Evolutionary conservation across 768 basidiomycete species (phyloP).

Genomic region (Podaxis mareebaensis): DNA sequence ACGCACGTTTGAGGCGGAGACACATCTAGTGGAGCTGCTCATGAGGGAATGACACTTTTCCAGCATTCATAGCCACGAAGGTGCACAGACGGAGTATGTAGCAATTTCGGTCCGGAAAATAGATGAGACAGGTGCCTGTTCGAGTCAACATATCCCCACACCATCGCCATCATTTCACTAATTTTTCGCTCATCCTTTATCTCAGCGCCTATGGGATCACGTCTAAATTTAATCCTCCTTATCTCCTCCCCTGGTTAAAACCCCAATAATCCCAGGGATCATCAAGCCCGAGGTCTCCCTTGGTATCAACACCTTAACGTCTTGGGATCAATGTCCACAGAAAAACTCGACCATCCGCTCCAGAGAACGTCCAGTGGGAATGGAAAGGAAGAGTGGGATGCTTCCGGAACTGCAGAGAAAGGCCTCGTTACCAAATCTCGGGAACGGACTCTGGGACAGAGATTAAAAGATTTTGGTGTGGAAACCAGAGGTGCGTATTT

Average conservation of each 20-base stretch:
- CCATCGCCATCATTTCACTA: background rate
- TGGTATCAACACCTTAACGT: background rate
- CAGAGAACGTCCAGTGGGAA: background rate
- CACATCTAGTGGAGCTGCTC: no score
- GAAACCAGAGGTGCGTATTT: slow-evolving; percentile 32
- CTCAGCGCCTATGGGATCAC: no score
- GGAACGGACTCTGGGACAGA: slow-evolving; percentile 1
- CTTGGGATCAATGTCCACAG: background rate
- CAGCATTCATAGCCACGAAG: no score
- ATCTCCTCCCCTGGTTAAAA: background rate
- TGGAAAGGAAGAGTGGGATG: background rate
- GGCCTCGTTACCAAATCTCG: background rate
- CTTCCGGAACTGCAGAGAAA: background rate
- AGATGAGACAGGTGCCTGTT: no score
- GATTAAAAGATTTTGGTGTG: slow-evolving; percentile 25
- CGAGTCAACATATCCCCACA: no score
- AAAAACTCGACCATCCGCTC: background rate
- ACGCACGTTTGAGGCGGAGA: no score
- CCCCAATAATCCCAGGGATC: background rate
- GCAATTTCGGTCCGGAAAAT: no score
- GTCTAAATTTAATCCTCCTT: background rate
- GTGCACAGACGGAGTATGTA: no score
- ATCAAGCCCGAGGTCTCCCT: background rate
- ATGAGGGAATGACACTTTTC: no score
- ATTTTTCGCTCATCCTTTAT: background rate